phyloP scores from a whole-genome alignment of 352 stramenopile genomes.

The Pythium rhizo-oryzae region DNA sequence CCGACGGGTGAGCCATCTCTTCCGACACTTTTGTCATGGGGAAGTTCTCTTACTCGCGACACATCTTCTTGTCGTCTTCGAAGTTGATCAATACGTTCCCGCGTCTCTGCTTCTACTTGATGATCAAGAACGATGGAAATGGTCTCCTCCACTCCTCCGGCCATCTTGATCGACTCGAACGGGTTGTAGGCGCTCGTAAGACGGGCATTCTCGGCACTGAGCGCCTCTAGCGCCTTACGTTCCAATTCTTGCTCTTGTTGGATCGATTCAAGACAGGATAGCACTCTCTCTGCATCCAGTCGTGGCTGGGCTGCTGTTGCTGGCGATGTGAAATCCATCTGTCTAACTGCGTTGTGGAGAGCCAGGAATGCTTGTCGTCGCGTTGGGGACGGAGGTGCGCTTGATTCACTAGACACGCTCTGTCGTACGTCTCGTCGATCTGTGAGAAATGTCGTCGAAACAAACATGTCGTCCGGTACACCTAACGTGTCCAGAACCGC shows the following conservation, averaged over 20 bases:
- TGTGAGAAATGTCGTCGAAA: conserved; percentile 60
- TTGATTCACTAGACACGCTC: background rate
- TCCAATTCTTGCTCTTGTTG: conserved; percentile 44
- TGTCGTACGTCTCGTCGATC: conserved; percentile 25
- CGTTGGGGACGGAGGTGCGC: conserved; percentile 11
- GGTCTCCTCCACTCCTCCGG: conserved; percentile 54
- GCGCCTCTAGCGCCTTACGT: background rate
- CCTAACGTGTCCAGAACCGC: conserved; percentile 27
- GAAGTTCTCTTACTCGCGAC: conserved; percentile 12
- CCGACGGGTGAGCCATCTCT: background rate
- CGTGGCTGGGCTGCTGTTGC: background rate
- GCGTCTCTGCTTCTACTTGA: conserved; percentile 28
- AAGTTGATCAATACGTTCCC: conserved; percentile 43
- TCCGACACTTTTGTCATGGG: background rate
- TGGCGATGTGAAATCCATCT: background rate
- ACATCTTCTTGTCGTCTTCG: conserved; percentile 58
- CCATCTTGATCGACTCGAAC: conserved; percentile 55
- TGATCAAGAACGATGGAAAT: conserved; percentile 36
- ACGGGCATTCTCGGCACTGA: conserved; percentile 19
- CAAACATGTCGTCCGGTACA: conserved; percentile 18
- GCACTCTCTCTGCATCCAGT: conserved; percentile 8
- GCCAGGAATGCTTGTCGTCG: conserved; percentile 6
- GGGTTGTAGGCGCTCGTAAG: conserved; percentile 46
- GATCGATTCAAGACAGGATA: conserved; percentile 43
- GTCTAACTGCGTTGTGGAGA: conserved; percentile 16